Evolutionary conservation across 768 basidiomycete genomes (phyloP), one percentile per base, ranked within the genome.

Genomic region (Lepiota subincarnata): DNA sequence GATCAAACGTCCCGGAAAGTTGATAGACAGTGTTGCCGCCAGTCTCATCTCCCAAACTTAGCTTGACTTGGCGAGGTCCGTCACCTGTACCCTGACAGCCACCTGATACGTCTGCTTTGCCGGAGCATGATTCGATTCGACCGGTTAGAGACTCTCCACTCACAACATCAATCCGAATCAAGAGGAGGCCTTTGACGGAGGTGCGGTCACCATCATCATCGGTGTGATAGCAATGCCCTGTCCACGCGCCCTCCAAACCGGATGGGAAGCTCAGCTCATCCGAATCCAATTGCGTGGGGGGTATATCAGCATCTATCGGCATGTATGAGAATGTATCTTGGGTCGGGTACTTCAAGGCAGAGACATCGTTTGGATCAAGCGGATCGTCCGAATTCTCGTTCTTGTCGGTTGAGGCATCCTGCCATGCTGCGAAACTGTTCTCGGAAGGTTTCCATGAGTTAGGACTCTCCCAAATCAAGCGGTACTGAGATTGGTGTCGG

Each of bases 241-340:
- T 63, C 70, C 70, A 70, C 5, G 67, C 66, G 4, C 70, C 70
- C 47, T 70, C 50, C 3, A 42, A 12, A 26, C 28, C 20, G 7
- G 39, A 31, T 34, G 40, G 20, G 18, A 42, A 66, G 4, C 65
- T 60, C 5, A 64, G 61, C 20, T 62, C 57, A 11, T 60, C 51
- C 19, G 39, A 39, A 16, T 45, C 48, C 14, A 62, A 56, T 19
- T 58, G 60, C 18, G 53, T 59, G 2, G 61, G 59, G 24, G 70
- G 69, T 34, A 68, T 66, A 46, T 69, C 68, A 52, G 60, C 63
- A 54, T 70, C 70, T 49, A 70, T 59, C 4, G 66, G 62, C 5
- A 60, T 62, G 14, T 68, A 51, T 35, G 50, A 63, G 53, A 67
- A 72, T 7, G 62, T 67, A 38, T 70, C 68, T 42, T 67, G 65